Evolutionary conservation across 1,284 basidiomycete genomes (phyloP).

Genomic region (Dichomitus squalens): DNA sequence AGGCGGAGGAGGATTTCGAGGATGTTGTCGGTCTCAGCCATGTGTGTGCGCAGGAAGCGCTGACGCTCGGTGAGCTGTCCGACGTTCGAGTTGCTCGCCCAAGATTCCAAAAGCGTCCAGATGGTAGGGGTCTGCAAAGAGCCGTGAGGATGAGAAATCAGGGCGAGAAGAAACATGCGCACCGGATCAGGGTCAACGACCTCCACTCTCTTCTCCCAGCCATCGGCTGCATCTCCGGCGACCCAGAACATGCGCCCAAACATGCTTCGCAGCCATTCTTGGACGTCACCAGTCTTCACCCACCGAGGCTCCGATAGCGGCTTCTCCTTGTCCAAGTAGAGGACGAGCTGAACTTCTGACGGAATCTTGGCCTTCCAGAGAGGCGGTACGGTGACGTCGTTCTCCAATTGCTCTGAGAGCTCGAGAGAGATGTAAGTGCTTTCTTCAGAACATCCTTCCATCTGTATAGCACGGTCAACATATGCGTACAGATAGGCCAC

Average conservation of each 20-base stretch:
- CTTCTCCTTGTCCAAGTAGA: conserved; percentile 82
- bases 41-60: conserved; percentile 85
- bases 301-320: conserved; percentile 94
- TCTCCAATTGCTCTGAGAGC: conserved; percentile 44
- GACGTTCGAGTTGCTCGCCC: conserved; percentile 80
- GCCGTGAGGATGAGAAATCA: conserved; percentile 13
- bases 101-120: conserved; percentile 83
- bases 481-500: neutral
- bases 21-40: conserved; percentile 83
- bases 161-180: conserved; percentile 36
- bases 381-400: conserved; percentile 62
- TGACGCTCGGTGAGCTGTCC: conserved; percentile 79
- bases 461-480: conserved; percentile 43
- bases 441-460: conserved; percentile 75
- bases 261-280: conserved; percentile 90
- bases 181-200: conserved; percentile 96
- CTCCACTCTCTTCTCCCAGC: conserved; percentile 92
- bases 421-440: conserved; percentile 68
- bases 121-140: conserved; percentile 84
- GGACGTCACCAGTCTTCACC: conserved; percentile 92
- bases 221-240: conserved; percentile 67
- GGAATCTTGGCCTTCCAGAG: conserved; percentile 59
- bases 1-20: conserved; percentile 89
- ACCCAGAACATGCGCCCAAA: conserved; percentile 84
- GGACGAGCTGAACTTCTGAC: conserved; percentile 54